Base-by-base conservation (phyloP, 352 stramenopile genomes). In the Blastocystis sp. region DNA sequence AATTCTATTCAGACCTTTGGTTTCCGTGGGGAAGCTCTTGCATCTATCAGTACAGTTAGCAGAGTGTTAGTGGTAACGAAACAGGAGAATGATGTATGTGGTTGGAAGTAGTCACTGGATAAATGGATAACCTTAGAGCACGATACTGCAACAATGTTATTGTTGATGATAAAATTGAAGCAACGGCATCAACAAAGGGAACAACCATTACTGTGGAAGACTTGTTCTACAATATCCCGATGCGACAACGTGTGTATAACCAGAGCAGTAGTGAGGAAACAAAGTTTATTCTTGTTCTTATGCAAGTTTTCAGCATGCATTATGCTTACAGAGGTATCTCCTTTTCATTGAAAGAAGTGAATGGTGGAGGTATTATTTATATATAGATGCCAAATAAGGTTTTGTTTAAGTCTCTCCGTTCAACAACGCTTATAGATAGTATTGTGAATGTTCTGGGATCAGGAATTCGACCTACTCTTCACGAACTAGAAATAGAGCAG, bases 141-240 rank as follows among this genome's bases (percentile, higher is more conserved):
- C 93, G 92, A 51, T 99, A 98, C 91, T 91, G 92, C 3, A 95
- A 98, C 89, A 95, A 96, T 33, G 94, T 94, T 90, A 90, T 95
- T 35, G 92, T 96, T 37, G 92, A 93, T 24, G 94, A 93, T 87
- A 90, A 91, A 42, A 37, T 90, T 17, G 82, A 88, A n/a, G 19
- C 76, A 5, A 66, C 24, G 91, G 93, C 51, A 91, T 87, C 56
- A 81, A 91, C 54, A 44, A 84, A 73, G 33, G 94, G 94, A 40
- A 97, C 94, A 0, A 94, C 90, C 1, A 93, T 97, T 2, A 91
- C 90, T 1, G 94, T 97, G 9, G 94, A 98, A 75, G 97, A 99
- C 91, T 92, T 99, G 56, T 99, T 99, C 92, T 98, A 99, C 92
- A 99, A 99, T 90, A 93, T 99, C 54, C 94, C 93, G 33, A 97